Evolutionary conservation across 495 filamentous ascomycete genomes (phyloP).

Genomic region (Pyrenopolyporus hunteri): DNA sequence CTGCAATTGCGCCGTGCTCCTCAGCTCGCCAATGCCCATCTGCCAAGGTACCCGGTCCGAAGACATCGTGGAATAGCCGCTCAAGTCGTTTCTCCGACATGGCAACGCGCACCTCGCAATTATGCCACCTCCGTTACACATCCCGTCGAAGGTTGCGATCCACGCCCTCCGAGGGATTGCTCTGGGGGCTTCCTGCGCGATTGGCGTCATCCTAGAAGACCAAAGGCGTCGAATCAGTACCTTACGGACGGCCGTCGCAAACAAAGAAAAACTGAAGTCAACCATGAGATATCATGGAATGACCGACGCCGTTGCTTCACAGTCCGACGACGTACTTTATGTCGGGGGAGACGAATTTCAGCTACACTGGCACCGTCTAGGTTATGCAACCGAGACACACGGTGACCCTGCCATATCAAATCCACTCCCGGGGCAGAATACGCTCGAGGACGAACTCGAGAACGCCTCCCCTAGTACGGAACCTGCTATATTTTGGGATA

Average conservation of each 20-base stretch:
- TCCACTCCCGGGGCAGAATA: not conserved
- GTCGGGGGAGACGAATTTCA: slow-evolving; percentile 28
- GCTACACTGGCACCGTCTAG: slow-evolving; percentile 23
- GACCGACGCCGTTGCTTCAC: slow-evolving; percentile 48
- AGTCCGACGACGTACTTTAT: slow-evolving; percentile 52
- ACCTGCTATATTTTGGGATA: not conserved
- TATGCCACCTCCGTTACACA: slow-evolving; percentile 54
- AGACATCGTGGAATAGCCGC: slow-evolving; percentile 8
- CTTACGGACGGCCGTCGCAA: slow-evolving; percentile 51
- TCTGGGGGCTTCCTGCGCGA: slow-evolving; percentile 58
- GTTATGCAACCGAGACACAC: not conserved
- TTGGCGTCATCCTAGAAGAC: slow-evolving; percentile 60
- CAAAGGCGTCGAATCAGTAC: slow-evolving; percentile 57
- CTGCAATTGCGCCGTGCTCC: not conserved
- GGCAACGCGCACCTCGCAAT: slow-evolving; percentile 19
- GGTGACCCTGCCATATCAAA: not conserved
- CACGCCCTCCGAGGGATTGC: slow-evolving; percentile 59
- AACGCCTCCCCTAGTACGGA: not conserved
- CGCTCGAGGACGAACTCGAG: not conserved
- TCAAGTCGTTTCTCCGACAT: slow-evolving; percentile 7
- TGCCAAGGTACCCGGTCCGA: too few relatives aligned
- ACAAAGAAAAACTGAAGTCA: slow-evolving; percentile 53
- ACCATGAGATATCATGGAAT: slow-evolving; percentile 49
- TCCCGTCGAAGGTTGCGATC: slow-evolving; percentile 61
- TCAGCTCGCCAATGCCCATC: too few relatives aligned